phyloP scores from a whole-genome alignment of 345 rosid species.

The Garcia nutans region DNA sequence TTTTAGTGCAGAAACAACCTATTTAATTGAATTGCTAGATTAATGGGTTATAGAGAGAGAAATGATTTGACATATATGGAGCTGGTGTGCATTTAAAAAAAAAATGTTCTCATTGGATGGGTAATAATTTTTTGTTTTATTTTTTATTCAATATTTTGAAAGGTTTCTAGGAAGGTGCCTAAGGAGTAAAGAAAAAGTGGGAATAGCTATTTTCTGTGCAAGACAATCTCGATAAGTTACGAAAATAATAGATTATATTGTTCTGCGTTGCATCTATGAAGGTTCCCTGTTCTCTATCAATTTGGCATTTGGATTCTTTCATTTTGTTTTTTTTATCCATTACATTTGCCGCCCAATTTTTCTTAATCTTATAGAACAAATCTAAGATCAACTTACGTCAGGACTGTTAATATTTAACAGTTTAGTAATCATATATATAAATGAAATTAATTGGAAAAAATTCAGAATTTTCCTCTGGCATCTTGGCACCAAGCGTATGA shows the following conservation, averaged over 20 bases:
- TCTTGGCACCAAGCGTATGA: no score
- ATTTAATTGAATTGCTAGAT: constrained; percentile 3
- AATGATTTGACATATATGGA: not conserved
- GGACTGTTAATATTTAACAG: no score
- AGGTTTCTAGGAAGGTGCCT: constrained; percentile 51
- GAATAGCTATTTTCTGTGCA: not conserved
- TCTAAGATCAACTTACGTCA: no score
- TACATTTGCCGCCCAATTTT: no score
- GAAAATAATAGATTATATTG: constrained; percentile 15
- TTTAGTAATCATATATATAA: no score
- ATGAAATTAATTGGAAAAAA: no score
- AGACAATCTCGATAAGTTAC: constrained; percentile 2
- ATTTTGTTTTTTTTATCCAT: no score
- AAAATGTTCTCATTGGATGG: not conserved
- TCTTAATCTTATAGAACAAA: no score
- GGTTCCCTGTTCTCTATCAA: constrained; percentile 33
- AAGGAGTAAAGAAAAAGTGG: not conserved
- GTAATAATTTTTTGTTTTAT: not conserved
- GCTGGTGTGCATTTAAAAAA: not conserved
- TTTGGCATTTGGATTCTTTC: constrained; percentile 27
- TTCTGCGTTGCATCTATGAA: constrained; percentile 38
- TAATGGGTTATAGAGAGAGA: not conserved
- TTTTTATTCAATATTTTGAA: not conserved
- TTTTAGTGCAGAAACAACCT: not conserved
- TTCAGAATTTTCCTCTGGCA: no score